Evolutionary conservation across 768 basidiomycete species (phyloP), one percentile per base, ranked within the genome.

Genomic region (Lepiota venenata): DNA sequence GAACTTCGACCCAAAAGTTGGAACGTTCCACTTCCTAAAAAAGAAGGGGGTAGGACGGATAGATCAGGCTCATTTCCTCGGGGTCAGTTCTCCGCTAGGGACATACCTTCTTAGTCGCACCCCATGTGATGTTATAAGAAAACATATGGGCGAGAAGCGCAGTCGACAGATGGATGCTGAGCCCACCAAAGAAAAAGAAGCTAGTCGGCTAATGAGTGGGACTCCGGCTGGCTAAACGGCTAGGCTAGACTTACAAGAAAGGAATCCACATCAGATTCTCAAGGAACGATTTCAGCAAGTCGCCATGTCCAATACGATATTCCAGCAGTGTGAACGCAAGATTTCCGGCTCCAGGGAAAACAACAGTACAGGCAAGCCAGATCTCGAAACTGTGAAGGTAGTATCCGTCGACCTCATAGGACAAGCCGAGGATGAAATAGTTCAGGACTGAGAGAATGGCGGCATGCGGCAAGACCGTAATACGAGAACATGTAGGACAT

Each of bases 1-100:
- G 93, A 11, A 93, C 83, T 67, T 96, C 93, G 52, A 88, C 81
- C 81, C 89, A 93, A 75, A 96, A 93, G 66, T 93, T 94, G 4
- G 88, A 90, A 45, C 82, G 78, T 68, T 93, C 87, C 38, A 94
- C 90, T 68, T 91, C 88, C 80, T 93, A 81, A 38, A 25, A 25
- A 25, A 25, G 5, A 25, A 25, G 5, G 50, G 4, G 21, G n/a
- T 15, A 3, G 16, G 12, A 51, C 20, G 8, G 11, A 20, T 4
- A 9, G 21, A 38, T 39, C 25, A 22, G 14, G 12, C 15, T 41
- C 46, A 35, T 22, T 38, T 25, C 16, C 14, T 16, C 10, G 25
- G 15, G 2, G 7, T 18, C 20, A n/a, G 20, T 25, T 21, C 16
- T 20, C 32, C 32, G 32, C 32, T 32, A 11, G 10, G 9, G 4